A percentile compares a stretch with the other conserved stretches of the same genome.
These are phyloP conservation scores for Haematococcus lacustris DNA, from an alignment of 139 green algal species.

Conservation along the genomic window DNA sequence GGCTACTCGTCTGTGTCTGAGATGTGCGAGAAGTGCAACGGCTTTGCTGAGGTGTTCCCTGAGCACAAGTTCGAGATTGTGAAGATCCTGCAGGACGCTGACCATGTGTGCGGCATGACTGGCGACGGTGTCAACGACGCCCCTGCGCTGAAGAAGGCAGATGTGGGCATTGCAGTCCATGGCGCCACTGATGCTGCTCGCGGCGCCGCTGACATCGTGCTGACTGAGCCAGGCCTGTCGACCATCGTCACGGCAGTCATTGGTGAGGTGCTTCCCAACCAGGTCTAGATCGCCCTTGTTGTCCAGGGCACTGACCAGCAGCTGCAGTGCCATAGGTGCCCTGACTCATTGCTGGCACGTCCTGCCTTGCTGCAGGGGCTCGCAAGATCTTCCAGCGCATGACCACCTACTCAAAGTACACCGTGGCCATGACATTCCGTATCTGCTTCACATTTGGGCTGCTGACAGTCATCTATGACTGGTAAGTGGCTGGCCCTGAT, in stretches of 20 bases:
- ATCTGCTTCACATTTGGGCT: slow-evolving; percentile 85
- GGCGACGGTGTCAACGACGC: slow-evolving; percentile 80
- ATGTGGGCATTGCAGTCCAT: slow-evolving; percentile 86
- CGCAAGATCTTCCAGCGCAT: slow-evolving; percentile 89
- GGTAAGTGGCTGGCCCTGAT: too few relatives aligned
- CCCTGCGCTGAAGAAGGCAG: slow-evolving; percentile 89
- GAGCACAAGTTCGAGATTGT: slow-evolving; percentile 89
- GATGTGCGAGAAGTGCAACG: slow-evolving; percentile 70
- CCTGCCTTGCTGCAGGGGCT: too few relatives aligned
- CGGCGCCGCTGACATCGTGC: slow-evolving; percentile 71
- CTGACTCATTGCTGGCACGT: too few relatives aligned
- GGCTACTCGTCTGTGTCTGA: slow-evolving; percentile 42
- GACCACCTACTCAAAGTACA: slow-evolving; percentile 83
- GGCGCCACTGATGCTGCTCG: slow-evolving; percentile 72
- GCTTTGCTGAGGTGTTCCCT: slow-evolving; percentile 82
- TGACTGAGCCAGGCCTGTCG: slow-evolving; percentile 44
- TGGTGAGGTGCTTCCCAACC: too few relatives aligned
- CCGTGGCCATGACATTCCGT: slow-evolving; percentile 80
- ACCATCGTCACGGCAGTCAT: slow-evolving; percentile 69
- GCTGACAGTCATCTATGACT: slow-evolving; percentile 76
- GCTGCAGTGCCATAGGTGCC: too few relatives aligned
- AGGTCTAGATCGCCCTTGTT: too few relatives aligned
- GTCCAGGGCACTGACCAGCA: too few relatives aligned
- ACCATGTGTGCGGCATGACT: slow-evolving; percentile 79
- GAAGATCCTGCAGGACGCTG: slow-evolving; percentile 56